A percentile compares a stretch with the other conserved stretches of the same genome.
Conservation (phyloP, 148 eudicot genomes). For the Vaccinium myrtillus region DNA sequence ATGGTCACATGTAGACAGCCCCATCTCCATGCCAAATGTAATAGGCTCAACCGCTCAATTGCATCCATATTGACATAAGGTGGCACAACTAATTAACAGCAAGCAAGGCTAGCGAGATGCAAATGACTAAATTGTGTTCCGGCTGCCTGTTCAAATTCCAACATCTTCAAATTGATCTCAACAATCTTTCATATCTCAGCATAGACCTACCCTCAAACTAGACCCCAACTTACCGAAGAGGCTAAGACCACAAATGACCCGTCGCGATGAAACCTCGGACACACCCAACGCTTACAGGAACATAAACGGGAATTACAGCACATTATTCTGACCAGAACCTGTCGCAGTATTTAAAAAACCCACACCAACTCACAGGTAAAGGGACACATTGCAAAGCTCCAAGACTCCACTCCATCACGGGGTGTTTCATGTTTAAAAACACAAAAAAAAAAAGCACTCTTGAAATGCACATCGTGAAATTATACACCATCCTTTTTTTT, state of each 20-base stretch:
- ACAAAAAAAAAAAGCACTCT: neutral
- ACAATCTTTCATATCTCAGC: neutral
- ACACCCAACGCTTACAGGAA: neutral
- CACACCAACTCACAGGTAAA: slow-evolving; percentile 5
- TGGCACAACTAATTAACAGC: neutral
- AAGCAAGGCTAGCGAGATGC: slow-evolving; percentile 1
- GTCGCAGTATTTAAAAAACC: neutral
- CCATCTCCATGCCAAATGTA: slow-evolving; percentile 1
- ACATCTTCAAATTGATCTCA: neutral
- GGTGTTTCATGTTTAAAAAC: neutral
- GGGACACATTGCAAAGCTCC: neutral
- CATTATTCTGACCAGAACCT: neutral
- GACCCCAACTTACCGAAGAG: neutral
- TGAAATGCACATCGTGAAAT: neutral
- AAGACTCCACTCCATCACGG: neutral
- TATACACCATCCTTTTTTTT: no score
- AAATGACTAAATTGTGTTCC: neutral
- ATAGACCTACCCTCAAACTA: neutral
- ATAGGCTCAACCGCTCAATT: neutral
- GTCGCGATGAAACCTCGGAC: neutral
- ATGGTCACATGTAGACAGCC: neutral
- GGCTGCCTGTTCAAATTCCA: neutral
- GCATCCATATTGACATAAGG: neutral
- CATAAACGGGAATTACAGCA: neutral
- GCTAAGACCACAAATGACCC: neutral